Conservation (phyloP, 2,329 filamentous ascomycete species). For the Aspergillus sp. region DNA sequence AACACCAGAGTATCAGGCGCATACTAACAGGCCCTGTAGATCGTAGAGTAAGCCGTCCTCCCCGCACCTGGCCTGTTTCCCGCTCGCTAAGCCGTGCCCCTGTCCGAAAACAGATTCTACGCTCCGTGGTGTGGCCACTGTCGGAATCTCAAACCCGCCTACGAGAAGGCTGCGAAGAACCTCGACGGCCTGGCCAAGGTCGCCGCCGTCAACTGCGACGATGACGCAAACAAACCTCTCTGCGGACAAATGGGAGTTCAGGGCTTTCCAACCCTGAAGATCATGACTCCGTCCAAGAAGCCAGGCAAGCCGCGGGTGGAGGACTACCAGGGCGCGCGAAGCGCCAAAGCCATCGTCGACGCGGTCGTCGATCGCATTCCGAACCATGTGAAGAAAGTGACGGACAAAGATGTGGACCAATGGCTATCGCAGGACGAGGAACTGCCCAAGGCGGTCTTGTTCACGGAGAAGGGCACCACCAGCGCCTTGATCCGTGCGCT, state of each 20-base stretch:
- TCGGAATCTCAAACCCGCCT: slow-evolving; percentile 90
- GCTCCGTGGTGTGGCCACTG: slow-evolving; percentile 98
- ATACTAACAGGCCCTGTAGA: slow-evolving; percentile 35
- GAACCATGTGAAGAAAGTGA: slow-evolving; percentile 81
- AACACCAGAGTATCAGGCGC: neutral
- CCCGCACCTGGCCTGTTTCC: slow-evolving; percentile 11
- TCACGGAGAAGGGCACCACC: slow-evolving; percentile 88
- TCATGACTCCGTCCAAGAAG: slow-evolving; percentile 82
- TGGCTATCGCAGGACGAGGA: slow-evolving; percentile 70
- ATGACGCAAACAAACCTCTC: slow-evolving; percentile 84
- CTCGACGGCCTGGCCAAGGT: slow-evolving; percentile 93
- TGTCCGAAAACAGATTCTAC: slow-evolving; percentile 69
- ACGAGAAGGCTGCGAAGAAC: slow-evolving; percentile 87
- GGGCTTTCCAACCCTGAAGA: slow-evolving; percentile 95
- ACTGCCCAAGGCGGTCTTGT: slow-evolving; percentile 80
- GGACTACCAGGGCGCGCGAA: slow-evolving; percentile 83
- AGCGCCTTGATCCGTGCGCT: slow-evolving; percentile 79
- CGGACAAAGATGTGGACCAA: slow-evolving; percentile 72
- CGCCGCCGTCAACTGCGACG: slow-evolving; percentile 91
- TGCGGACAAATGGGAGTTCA: slow-evolving; percentile 84
- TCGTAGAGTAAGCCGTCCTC: slow-evolving; percentile 49
- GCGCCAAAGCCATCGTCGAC: slow-evolving; percentile 83
- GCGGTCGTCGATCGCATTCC: slow-evolving; percentile 83
- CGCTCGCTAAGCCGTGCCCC: slow-evolving; percentile 31
- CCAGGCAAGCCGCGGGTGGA: slow-evolving; percentile 76